These are phyloP conservation scores for Mortierella sp. DNA, from an alignment of 371 early-diverging fungal genomes.

Conservation along the genomic window DNA sequence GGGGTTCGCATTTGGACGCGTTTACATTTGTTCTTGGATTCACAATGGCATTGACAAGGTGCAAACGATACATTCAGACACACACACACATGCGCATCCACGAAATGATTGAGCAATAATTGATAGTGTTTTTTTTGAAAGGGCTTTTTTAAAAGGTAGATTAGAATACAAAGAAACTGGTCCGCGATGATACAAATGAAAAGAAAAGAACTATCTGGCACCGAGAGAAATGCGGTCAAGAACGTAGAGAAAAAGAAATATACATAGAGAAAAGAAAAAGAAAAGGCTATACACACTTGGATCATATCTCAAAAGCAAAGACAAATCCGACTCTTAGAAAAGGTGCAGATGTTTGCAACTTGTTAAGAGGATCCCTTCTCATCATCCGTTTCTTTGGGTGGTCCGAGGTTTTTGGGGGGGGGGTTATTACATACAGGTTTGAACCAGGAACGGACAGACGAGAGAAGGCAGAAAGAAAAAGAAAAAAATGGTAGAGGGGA, in stretches of 20 bases:
- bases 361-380: neutral
- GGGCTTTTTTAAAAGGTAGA: neutral
- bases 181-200: slow-evolving; percentile 1
- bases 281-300: slow-evolving; percentile 9
- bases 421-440: slow-evolving; percentile 6
- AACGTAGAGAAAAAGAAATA: neutral
- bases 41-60: neutral
- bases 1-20: neutral
- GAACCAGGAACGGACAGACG: neutral
- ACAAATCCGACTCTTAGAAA: neutral
- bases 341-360: neutral
- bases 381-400: slow-evolving; percentile 1
- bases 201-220: neutral
- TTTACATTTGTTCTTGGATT: neutral
- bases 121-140: neutral
- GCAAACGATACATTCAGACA: neutral
- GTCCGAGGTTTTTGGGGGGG: neutral
- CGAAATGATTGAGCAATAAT: neutral
- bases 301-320: neutral
- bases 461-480: neutral
- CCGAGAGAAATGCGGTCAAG: neutral
- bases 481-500: neutral
- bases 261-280: neutral
- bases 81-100: neutral
- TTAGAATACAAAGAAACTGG: neutral